Conservation (phyloP, 257 asterid species). For the Salvia hispanica region DNA sequence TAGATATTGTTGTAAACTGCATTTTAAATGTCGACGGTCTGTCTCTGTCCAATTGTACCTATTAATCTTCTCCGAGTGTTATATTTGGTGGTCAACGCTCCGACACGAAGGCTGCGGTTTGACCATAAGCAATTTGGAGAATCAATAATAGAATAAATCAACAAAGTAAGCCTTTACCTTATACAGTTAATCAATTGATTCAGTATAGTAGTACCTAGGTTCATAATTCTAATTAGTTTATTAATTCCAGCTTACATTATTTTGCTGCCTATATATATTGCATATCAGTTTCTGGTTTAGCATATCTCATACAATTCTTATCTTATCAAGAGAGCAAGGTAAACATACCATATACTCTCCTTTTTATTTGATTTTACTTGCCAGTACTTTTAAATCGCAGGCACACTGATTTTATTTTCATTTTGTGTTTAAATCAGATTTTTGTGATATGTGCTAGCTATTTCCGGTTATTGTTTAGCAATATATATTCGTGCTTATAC, state of each 20-base stretch:
- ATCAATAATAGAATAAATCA: neutral
- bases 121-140: neutral
- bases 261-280: constrained; percentile 7
- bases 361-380: too few species aligned
- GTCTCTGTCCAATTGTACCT: too few species aligned
- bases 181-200: neutral
- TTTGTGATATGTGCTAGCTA: too few species aligned
- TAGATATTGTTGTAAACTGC: too few species aligned
- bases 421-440: too few species aligned
- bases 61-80: too few species aligned
- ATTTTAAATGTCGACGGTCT: too few species aligned
- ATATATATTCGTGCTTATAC: too few species aligned
- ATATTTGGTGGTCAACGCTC: neutral
- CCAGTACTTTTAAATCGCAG: neutral
- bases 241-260: neutral
- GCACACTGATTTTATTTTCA: too few species aligned
- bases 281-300: neutral
- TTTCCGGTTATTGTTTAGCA: too few species aligned
- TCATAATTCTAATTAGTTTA: neutral
- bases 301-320: neutral
- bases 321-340: neutral
- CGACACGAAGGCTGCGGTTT: neutral
- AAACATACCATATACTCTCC: neutral
- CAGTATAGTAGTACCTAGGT: neutral
- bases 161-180: neutral